These are phyloP conservation scores for Acer campestre DNA, from an alignment of 345 rosid genomes.

Conservation along the genomic window DNA sequence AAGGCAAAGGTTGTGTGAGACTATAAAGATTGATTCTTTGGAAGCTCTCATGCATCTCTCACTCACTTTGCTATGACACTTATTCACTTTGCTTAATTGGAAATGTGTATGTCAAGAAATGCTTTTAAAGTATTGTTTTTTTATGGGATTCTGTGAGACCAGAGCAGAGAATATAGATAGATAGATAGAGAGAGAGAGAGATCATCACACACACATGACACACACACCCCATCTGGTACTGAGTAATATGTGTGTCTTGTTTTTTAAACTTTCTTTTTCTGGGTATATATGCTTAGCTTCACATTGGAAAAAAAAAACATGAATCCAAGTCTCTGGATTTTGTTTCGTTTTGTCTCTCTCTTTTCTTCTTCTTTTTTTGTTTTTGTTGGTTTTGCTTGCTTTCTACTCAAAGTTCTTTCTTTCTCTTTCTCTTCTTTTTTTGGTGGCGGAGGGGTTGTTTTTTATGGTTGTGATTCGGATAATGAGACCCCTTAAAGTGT, in stretches of 20 bases:
- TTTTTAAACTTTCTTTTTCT: neutral
- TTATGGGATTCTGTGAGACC: neutral
- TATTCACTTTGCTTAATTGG: conserved; percentile 36
- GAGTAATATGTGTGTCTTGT: neutral
- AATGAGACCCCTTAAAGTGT: neutral
- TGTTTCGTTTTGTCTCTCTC: conserved; percentile 43
- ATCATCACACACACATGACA: neutral
- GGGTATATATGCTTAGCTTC: conserved; percentile 87
- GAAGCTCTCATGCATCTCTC: conserved; percentile 26
- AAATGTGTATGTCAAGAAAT: conserved; percentile 39
- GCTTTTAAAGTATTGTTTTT: conserved; percentile 20
- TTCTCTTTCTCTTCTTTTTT: neutral
- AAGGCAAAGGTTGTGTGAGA: conserved; percentile 21
- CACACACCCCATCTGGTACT: too few relatives aligned
- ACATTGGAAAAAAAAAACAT: conserved; percentile 38
- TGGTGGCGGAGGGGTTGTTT: neutral
- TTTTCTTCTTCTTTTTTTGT: conserved; percentile 28
- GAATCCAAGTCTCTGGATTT: conserved; percentile 28
- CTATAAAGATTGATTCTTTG: conserved; percentile 54
- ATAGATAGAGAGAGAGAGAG: neutral
- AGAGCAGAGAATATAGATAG: neutral
- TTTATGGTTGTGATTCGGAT: neutral
- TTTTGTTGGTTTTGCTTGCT: conserved; percentile 67
- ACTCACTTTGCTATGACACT: conserved; percentile 38
- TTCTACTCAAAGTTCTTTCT: conserved; percentile 63